A percentile compares a stretch with the other conserved stretches of the same genome.
phyloP scores from a whole-genome alignment of 495 filamentous ascomycete species.

The Schizothecium vesticola region DNA sequence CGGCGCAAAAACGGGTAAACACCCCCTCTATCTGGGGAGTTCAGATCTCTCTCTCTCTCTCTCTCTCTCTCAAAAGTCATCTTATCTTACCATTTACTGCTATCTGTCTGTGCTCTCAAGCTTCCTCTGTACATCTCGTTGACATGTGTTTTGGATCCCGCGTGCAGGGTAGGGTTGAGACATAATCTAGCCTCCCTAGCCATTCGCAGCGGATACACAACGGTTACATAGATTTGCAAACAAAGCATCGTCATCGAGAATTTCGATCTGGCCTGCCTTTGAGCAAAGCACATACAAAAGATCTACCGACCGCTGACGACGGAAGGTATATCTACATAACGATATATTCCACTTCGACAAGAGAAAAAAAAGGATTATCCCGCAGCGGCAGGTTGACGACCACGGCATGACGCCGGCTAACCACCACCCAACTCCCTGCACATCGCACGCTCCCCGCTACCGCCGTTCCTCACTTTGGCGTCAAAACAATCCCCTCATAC shows the following conservation, averaged over 20 bases:
- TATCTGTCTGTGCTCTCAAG: not conserved
- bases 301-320: not conserved
- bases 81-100: not conserved
- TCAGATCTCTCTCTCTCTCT: not conserved
- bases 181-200: no score
- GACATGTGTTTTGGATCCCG: not conserved
- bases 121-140: not conserved
- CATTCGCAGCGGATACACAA: no score
- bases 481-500: conserved; percentile 83
- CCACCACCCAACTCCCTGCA: not conserved
- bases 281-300: not conserved
- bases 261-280: not conserved
- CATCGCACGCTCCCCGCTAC: not conserved
- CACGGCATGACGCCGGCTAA: not conserved
- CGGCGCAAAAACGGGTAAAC: conserved; percentile 6
- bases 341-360: not conserved
- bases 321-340: not conserved
- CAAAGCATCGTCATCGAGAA: not conserved
- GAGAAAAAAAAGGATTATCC: not conserved
- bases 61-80: not conserved
- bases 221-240: no score
- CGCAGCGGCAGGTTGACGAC: not conserved
- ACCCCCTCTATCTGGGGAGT: not conserved
- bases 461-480: conserved; percentile 50
- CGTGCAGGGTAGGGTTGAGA: no score